Percentiles rank a stretch among this genome's conserved stretches.
These are phyloP conservation scores for Nothophoma quercina DNA, from an alignment of 2,329 filamentous ascomycete species.

Conservation along the genomic window DNA sequence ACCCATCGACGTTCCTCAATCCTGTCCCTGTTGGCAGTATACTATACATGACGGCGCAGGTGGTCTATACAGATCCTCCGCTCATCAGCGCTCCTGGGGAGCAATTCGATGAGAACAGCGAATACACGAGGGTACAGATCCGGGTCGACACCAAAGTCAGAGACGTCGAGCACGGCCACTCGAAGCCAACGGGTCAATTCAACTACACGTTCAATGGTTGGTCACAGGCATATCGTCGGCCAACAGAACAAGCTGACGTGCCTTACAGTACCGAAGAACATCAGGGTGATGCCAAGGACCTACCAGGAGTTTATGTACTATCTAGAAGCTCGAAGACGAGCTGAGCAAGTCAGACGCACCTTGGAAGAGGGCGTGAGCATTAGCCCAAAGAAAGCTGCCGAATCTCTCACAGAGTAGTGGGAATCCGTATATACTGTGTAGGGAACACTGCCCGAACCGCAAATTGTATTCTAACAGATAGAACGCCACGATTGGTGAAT, in stretches of 20 bases:
- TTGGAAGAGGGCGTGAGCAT: slow-evolving; percentile 39
- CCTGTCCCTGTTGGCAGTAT: slow-evolving; percentile 78
- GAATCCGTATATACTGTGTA: too few relatives aligned
- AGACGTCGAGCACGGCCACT: slow-evolving; percentile 73
- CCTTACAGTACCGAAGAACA: slow-evolving; percentile 64
- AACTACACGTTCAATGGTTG: slow-evolving; percentile 70
- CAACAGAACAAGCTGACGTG: neutral
- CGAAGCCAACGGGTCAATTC: slow-evolving; percentile 75
- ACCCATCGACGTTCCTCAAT: slow-evolving; percentile 77
- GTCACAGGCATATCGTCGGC: neutral
- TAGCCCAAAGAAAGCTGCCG: slow-evolving; percentile 41
- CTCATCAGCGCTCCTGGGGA: slow-evolving; percentile 52
- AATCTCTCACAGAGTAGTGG: slow-evolving; percentile 47
- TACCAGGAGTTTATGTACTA: slow-evolving; percentile 73
- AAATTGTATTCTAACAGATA: too few relatives aligned
- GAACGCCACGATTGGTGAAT: too few relatives aligned
- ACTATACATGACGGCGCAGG: slow-evolving; percentile 74
- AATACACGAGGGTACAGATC: slow-evolving; percentile 71
- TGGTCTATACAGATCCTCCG: slow-evolving; percentile 74
- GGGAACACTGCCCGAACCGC: too few relatives aligned
- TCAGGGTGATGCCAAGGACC: slow-evolving; percentile 70
- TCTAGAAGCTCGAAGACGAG: slow-evolving; percentile 66
- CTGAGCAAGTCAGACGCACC: slow-evolving; percentile 56
- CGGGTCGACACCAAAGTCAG: slow-evolving; percentile 75
- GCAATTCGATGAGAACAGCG: slow-evolving; percentile 37